A percentile compares a stretch with the other conserved stretches of the same genome.
phyloP scores from a whole-genome alignment of 1,139 yeast genomes.

The Sugiyamaella novakii region DNA sequence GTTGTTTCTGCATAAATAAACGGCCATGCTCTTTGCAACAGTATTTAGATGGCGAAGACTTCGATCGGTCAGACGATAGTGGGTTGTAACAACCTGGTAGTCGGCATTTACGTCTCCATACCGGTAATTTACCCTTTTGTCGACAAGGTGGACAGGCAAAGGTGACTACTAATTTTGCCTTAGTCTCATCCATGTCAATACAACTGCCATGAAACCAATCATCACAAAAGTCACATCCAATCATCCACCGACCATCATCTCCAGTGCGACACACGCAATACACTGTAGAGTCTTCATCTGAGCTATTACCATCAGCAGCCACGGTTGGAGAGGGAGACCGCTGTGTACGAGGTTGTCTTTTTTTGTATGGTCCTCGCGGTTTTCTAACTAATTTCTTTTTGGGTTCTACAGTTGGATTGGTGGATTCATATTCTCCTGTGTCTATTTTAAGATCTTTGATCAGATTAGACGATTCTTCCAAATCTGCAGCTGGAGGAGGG shows the following conservation, averaged over 20 bases:
- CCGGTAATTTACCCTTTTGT: conserved; percentile 47
- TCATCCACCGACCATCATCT: conserved; percentile 79
- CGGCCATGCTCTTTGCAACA: conserved; percentile 76
- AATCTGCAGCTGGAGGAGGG: neutral
- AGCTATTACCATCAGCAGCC: conserved; percentile 1
- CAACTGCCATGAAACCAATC: conserved; percentile 93
- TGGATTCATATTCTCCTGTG: neutral
- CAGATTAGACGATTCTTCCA: no score
- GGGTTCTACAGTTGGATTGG: neutral
- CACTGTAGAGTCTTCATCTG: conserved; percentile 34
- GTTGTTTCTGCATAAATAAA: conserved; percentile 48
- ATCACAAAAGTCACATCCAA: conserved; percentile 92
- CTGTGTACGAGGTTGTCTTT: conserved; percentile 5
- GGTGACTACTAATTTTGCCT: conserved; percentile 60
- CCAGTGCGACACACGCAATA: conserved; percentile 80
- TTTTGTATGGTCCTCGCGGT: conserved; percentile 10
- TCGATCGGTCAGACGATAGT: conserved; percentile 42
- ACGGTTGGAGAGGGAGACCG: neutral
- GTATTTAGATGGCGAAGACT: conserved; percentile 56
- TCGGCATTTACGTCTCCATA: conserved; percentile 79
- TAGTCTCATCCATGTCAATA: conserved; percentile 58
- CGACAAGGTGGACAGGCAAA: conserved; percentile 79
- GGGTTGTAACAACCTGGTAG: conserved; percentile 62
- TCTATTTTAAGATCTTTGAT: neutral
- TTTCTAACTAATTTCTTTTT: conserved; percentile 5